Conservation (phyloP, 164 flowering plant species). For the Annona squamosa region DNA sequence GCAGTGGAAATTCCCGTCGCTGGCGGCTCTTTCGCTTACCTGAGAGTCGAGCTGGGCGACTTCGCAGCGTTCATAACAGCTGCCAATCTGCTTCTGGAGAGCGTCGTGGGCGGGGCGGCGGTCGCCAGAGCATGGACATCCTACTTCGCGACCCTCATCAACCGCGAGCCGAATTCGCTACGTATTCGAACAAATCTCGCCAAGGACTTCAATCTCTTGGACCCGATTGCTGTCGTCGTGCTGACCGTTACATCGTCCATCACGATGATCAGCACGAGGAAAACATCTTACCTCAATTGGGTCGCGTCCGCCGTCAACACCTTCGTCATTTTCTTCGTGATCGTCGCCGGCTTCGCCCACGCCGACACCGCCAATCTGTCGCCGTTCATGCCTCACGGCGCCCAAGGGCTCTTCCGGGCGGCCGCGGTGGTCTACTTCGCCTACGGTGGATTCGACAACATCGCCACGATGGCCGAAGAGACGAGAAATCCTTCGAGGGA, state of each 20-base stretch:
- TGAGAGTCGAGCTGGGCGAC: slow-evolving; percentile 23
- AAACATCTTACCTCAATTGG: slow-evolving; percentile 32
- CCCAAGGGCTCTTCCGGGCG: slow-evolving; percentile 27
- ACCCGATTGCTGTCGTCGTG: slow-evolving; percentile 32
- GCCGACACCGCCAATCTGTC: slow-evolving; percentile 21
- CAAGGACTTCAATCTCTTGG: slow-evolving; percentile 26
- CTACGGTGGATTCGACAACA: slow-evolving; percentile 58
- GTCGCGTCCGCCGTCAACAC: slow-evolving; percentile 22
- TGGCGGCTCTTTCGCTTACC: slow-evolving; percentile 41
- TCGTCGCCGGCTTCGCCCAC: slow-evolving; percentile 29
- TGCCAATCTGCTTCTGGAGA: slow-evolving; percentile 40
- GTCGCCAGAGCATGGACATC: slow-evolving; percentile 49
- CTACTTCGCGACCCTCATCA: slow-evolving; percentile 36
- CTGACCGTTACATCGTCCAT: slow-evolving; percentile 15
- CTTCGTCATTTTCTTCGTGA: slow-evolving; percentile 21
- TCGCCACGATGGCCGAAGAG: slow-evolving; percentile 91
- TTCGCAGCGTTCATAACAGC: slow-evolving; percentile 37
- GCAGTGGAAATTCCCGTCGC: slow-evolving; percentile 41
- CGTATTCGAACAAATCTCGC: slow-evolving; percentile 22
- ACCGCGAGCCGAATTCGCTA: slow-evolving; percentile 23
- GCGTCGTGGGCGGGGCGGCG: slow-evolving; percentile 27
- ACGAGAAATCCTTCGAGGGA: slow-evolving; percentile 60
- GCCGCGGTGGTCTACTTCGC: slow-evolving; percentile 38
- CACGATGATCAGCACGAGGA: slow-evolving; percentile 27
- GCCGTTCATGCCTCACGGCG: slow-evolving; percentile 25